Base-by-base conservation (phyloP, 768 basidiomycete genomes). In the Podaxis sp. region DNA sequence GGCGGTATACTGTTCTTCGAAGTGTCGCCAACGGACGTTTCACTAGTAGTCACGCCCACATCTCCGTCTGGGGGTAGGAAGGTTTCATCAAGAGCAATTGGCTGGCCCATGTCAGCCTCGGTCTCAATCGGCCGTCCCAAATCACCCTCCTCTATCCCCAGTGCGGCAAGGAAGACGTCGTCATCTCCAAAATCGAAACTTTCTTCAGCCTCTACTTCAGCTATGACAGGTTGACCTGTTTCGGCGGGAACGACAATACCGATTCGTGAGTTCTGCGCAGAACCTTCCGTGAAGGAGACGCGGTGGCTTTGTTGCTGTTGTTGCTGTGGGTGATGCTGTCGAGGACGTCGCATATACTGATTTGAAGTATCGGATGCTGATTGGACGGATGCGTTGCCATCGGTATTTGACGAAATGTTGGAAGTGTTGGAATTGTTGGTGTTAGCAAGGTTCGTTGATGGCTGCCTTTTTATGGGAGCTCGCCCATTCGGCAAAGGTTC, bases 161-260 rank as follows among this genome's bases (percentile, higher is more conserved):
- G 77, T 9, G 78, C 72, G 19, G 88, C 87, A 38, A 87, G 75
- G 66, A 90, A 82, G 1, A 80, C 85, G 57, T 86, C 89, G 57
- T 91, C 90, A 43, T 92, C 87, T 0, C 87, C 76, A 65, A 85
- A 81, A 11, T 77, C 76, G 64, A 82, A 86, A 33, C 40, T 51
- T 25, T 60, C 53, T n/a, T 65, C 64, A n/a, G 58, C 1, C 36
- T 69, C 69, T 13, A 49, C 25, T 57, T 66, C 66, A 1, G 67
- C 36, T 40, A 57, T n/a, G 22, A 22, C 58, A 51, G 15, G 52
- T 38, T 22, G 57, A 37, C 2, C 57, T 7, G 19, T 24, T 33
- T 22, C 19, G 5, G 38, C 36, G 24, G 19, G 40, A 12, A 19
- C 49, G 52, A 19, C 17, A n/a, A 57, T 19, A 50, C 47, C 49